Evolutionary conservation across 129 eudicot species (phyloP).

Genomic region (Helichrysum umbraculigerum): DNA sequence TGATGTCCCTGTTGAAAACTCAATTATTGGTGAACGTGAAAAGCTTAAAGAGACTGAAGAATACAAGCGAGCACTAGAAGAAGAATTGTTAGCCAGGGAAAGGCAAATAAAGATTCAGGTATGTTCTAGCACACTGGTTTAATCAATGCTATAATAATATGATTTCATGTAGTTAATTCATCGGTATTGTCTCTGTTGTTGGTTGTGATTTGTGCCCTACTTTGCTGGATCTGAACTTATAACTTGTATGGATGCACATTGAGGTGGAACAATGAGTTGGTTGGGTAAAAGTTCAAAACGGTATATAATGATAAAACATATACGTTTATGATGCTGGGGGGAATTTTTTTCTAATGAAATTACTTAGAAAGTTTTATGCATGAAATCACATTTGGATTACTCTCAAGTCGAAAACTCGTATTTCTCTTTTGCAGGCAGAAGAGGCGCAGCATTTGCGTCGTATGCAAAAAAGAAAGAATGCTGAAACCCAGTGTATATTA

Average conservation of each 20-base stretch:
- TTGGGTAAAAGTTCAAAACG: constrained; percentile 5
- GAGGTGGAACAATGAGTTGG: constrained; percentile 1
- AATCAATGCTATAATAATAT: neutral
- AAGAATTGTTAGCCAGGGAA: constrained; percentile 75
- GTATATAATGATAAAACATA: neutral
- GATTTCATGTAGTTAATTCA: neutral
- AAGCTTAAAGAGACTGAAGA: constrained; percentile 86
- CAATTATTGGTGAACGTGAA: constrained; percentile 60
- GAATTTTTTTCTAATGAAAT: neutral
- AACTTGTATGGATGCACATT: neutral
- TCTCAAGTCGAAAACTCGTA: neutral
- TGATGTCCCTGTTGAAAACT: constrained; percentile 20
- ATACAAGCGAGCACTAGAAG: constrained; percentile 72
- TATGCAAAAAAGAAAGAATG: constrained; percentile 67
- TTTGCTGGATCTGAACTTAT: neutral
- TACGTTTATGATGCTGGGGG: neutral
- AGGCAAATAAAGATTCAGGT: constrained; percentile 70
- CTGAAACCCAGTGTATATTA: constrained; percentile 64
- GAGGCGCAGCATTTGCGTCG: constrained; percentile 76
- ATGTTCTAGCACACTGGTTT: constrained; percentile 11
- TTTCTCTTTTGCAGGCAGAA: constrained; percentile 61
- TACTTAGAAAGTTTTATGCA: neutral
- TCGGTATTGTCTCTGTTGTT: neutral
- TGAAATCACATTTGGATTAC: neutral
- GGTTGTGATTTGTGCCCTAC: neutral